Base-by-base conservation (phyloP, 495 filamentous ascomycete species). In the Daldinia grandis region DNA sequence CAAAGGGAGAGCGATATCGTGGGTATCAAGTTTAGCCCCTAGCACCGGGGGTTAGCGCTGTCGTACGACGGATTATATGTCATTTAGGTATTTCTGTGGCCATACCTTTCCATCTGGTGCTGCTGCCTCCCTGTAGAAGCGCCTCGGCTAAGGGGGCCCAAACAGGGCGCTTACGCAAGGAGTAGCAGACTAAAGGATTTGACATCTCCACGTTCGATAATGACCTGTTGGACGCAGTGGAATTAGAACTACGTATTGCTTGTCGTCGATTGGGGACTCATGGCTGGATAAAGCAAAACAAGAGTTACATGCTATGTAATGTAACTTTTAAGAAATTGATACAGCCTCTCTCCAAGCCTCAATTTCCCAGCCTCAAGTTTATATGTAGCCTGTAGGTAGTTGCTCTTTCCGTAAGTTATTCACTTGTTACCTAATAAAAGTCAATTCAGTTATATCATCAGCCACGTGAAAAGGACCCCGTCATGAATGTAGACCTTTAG, bases 1-100 rank as follows among this genome's bases (percentile, higher is more conserved):
- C 21, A 84, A 38, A 15, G 81, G 79, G 30, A 90, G 64, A n/a
- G 83, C 80, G 19, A 89, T 66, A 67, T 90, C 87, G 68, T 89
- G 83, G 3, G 81, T 85, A 33, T 79, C 67, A 15, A 90, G 79
- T 4, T 63, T 66, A 4, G 80, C 68, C 74, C 90, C 87, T 90
- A 59, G 2, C 17, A 8, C 12, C 49, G 19, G 66, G 66, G 27
- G 47, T 74, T 57, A 62, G 58, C 30, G 40, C 47, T 19, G 10
- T 54, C 21, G 17, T 9, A 5, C 15, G n/a, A 7, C 40, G 19
- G 38, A 42, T 56, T 7, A 51, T n/a, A 28, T 2, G n/a, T 17
- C 2, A 35, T 12, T n/a, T 7, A 17, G 27, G 12, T 14, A 30
- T 42, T 17, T 15, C 28, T 12, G 27, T 55, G 9, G 58, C 35